These are phyloP conservation scores for Sutorius eximius DNA, from an alignment of 1,284 basidiomycete genomes.

Conservation along the genomic window DNA sequence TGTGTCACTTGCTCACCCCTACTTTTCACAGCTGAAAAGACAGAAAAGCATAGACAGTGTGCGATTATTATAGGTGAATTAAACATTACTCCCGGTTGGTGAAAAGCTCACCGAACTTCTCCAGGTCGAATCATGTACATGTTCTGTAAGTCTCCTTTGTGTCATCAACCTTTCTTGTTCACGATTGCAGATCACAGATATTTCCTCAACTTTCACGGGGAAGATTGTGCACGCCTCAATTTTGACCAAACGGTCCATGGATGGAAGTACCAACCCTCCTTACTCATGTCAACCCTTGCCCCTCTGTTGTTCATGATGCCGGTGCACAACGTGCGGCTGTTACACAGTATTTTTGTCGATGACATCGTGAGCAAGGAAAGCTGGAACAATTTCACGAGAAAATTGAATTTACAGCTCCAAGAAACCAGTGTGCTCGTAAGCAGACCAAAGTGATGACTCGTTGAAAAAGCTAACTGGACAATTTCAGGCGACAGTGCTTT, in stretches of 20 bases:
- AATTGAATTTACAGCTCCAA: constrained; percentile 35
- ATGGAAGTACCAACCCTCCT: constrained; percentile 33
- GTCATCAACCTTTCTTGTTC: not conserved
- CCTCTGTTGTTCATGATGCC: constrained; percentile 47
- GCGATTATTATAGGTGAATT: constrained; percentile 42
- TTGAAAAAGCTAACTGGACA: not conserved
- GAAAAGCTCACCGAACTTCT: not conserved
- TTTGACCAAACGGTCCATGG: constrained; percentile 44
- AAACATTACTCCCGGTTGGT: not conserved
- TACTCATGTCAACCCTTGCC: constrained; percentile 35
- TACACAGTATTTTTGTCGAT: constrained; percentile 46
- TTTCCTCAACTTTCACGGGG: constrained; percentile 54
- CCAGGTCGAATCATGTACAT: constrained; percentile 49
- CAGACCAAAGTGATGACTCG: not conserved
- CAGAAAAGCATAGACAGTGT: constrained; percentile 8
- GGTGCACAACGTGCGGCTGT: constrained; percentile 38
- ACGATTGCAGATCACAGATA: constrained; percentile 35
- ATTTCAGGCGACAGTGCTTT: constrained; percentile 40
- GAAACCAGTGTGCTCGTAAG: constrained; percentile 38
- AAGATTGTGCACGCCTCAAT: constrained; percentile 50
- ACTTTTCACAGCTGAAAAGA: constrained; percentile 9
- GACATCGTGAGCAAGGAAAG: constrained; percentile 24
- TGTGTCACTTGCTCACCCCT: not conserved
- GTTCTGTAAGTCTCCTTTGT: constrained; percentile 38
- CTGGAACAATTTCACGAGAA: constrained; percentile 37